phyloP scores from a whole-genome alignment of 805 yeast genomes.

The Ascoidea asiatica region DNA sequence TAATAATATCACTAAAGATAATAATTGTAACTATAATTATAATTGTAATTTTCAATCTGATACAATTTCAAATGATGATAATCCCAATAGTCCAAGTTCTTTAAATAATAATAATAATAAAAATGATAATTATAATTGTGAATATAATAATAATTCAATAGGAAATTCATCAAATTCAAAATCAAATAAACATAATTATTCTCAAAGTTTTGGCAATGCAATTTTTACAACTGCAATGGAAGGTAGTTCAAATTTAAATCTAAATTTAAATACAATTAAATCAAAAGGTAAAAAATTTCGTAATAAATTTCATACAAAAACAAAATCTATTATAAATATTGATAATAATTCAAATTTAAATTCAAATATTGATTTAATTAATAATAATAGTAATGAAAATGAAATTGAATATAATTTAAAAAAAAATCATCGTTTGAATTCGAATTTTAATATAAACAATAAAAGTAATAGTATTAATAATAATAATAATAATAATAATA shows the following conservation, averaged over 20 bases:
- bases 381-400: conserved; percentile 4
- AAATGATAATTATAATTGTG: conserved; percentile 10
- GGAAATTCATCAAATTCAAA: background rate
- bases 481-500: conserved; percentile 3
- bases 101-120: background rate
- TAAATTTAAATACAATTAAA: background rate
- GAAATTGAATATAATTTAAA: conserved; percentile 4
- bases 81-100: too few species aligned
- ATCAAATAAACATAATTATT: background rate
- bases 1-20: background rate
- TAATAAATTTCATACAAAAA: background rate
- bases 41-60: background rate
- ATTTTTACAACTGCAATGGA: background rate
- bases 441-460: too few species aligned
- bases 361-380: conserved; percentile 1
- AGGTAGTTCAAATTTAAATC: background rate
- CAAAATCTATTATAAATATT: background rate
- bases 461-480: conserved; percentile 11
- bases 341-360: background rate
- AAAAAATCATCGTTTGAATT: too few species aligned
- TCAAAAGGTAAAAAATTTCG: background rate
- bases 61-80: background rate
- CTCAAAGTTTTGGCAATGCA: background rate
- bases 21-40: background rate
- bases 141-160: background rate